Percentiles rank a stretch among this genome's conserved stretches.
phyloP scores from a whole-genome alignment of 140 eudicot species.

The Cichorium intybus region DNA sequence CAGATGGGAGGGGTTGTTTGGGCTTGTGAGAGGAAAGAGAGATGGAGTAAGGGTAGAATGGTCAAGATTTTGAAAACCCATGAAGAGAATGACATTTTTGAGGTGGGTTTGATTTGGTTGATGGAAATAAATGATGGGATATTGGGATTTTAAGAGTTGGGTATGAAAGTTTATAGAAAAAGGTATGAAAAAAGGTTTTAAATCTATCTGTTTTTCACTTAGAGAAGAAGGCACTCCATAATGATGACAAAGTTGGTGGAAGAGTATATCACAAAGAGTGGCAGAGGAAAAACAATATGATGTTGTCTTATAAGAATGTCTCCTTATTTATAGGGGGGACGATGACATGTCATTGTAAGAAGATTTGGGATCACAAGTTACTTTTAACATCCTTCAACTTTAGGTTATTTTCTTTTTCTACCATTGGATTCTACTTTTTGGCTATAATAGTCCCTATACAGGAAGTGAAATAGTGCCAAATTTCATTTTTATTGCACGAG shows the following conservation, averaged over 20 bases:
- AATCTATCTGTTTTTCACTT: constrained; percentile 41
- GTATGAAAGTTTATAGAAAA: constrained; percentile 8
- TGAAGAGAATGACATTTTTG: constrained; percentile 40
- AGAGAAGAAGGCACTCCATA: constrained; percentile 50
- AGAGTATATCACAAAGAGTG: no score
- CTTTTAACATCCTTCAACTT: constrained; percentile 24
- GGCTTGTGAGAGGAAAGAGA: constrained; percentile 16
- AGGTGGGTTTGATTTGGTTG: constrained; percentile 27
- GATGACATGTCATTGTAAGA: constrained; percentile 20
- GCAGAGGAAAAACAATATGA: constrained; percentile 32
- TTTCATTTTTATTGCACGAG: not conserved
- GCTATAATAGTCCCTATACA: not conserved
- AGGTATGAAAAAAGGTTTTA: constrained; percentile 16
- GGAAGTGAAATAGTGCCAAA: not conserved
- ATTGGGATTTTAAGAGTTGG: constrained; percentile 13
- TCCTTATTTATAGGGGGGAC: constrained; percentile 42
- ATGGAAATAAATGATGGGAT: constrained; percentile 18
- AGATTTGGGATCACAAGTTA: constrained; percentile 13
- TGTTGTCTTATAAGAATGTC: constrained; percentile 35
- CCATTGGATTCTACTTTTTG: not conserved
- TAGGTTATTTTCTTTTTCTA: not conserved
- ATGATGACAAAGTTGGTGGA: constrained; percentile 60
- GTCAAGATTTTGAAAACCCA: constrained; percentile 50
- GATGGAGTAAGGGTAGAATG: constrained; percentile 28
- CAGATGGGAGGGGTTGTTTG: constrained; percentile 40